Conservation (phyloP, 305 asterid species). For the Fraxinus baroniana region DNA sequence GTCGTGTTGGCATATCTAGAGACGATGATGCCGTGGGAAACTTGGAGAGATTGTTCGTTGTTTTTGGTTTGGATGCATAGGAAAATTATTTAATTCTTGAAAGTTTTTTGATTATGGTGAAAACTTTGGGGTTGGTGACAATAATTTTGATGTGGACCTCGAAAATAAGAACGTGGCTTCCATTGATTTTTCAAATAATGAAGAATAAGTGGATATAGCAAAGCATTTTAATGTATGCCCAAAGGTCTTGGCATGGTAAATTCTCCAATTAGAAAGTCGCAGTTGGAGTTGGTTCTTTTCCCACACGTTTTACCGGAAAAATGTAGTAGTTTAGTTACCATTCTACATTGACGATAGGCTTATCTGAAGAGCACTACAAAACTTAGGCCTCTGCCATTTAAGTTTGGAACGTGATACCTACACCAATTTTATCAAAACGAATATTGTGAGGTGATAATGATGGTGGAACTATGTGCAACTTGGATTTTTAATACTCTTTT, state of each 20-base stretch:
- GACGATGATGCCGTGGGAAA: constrained; percentile 48
- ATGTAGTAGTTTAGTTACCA: constrained; percentile 28
- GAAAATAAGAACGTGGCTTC: constrained; percentile 45
- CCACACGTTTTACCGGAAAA: constrained; percentile 40
- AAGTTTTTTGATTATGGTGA: constrained; percentile 38
- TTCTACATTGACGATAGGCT: constrained; percentile 48
- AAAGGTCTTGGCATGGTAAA: constrained; percentile 38
- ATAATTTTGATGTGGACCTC: constrained; percentile 44
- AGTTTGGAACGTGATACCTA: constrained; percentile 41
- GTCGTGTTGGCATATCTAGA: constrained; percentile 50
- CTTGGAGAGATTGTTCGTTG: constrained; percentile 53
- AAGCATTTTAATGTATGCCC: constrained; percentile 49
- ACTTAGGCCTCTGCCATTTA: constrained; percentile 48
- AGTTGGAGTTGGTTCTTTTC: constrained; percentile 40
- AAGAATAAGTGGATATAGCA: constrained; percentile 50
- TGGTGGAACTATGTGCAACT: constrained; percentile 60
- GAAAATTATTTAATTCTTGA: constrained; percentile 44
- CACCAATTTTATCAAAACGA: constrained; percentile 36
- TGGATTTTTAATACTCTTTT: constrained; percentile 46
- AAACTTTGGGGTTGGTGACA: constrained; percentile 49
- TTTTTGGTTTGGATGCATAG: constrained; percentile 53
- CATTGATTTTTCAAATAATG: constrained; percentile 54
- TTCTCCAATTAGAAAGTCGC: constrained; percentile 27
- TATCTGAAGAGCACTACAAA: constrained; percentile 41
- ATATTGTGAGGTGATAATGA: constrained; percentile 56